These are phyloP conservation scores for Salisapilia sapeloensis DNA, from an alignment of 352 stramenopile genomes.

Conservation along the genomic window DNA sequence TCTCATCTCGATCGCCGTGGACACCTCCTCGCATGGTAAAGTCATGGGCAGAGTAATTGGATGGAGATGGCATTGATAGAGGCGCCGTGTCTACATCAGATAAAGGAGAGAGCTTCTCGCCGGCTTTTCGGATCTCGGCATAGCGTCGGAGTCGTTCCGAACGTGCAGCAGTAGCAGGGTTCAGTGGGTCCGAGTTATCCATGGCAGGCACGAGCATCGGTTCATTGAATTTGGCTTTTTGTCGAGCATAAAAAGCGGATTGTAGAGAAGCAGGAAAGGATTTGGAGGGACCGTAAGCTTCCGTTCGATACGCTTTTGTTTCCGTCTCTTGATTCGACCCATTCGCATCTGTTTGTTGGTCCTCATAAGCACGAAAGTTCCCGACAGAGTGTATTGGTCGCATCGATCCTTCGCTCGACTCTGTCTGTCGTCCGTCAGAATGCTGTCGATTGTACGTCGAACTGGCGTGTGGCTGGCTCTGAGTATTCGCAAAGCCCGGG, in stretches of 20 bases:
- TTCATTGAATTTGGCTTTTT: slow-evolving; percentile 57
- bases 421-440: slow-evolving; percentile 5
- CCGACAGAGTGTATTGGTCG: slow-evolving; percentile 49
- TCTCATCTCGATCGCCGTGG: slow-evolving; percentile 33
- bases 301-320: slow-evolving; percentile 1
- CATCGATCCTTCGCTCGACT: slow-evolving; percentile 11
- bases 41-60: slow-evolving; percentile 16
- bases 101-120: slow-evolving; percentile 39
- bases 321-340: background rate
- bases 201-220: slow-evolving; percentile 36
- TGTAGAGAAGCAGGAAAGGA: slow-evolving; percentile 24
- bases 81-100: no score
- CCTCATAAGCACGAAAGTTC: slow-evolving; percentile 55
- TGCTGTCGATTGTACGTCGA: slow-evolving; percentile 7
- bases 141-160: slow-evolving; percentile 47
- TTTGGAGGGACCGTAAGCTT: slow-evolving; percentile 2
- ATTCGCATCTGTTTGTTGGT: slow-evolving; percentile 6
- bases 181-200: slow-evolving; percentile 66
- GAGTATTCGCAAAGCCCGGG: slow-evolving; percentile 3
- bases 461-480: slow-evolving; percentile 4
- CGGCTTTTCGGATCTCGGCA: slow-evolving; percentile 31
- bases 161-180: slow-evolving; percentile 44
- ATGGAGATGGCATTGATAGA: slow-evolving; percentile 6
- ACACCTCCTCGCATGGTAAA: slow-evolving; percentile 5
- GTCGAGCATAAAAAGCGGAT: slow-evolving; percentile 47